Conservation (phyloP, 2,329 filamentous ascomycete species). For the Cercospora sojina region DNA sequence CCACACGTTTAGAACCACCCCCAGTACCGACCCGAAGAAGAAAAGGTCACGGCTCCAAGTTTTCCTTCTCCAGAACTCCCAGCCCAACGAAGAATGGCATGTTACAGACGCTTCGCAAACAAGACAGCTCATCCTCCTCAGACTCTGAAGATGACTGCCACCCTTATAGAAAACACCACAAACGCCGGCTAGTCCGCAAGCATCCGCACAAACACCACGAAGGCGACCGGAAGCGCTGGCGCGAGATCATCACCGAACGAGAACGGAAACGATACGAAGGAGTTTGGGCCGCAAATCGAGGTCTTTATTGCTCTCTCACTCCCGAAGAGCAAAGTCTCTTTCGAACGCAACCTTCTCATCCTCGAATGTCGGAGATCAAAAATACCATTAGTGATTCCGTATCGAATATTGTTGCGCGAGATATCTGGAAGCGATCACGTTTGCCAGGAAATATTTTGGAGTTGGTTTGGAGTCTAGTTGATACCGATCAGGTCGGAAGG, state of each 20-base stretch:
- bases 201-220: slow-evolving; percentile 74
- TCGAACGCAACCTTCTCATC: slow-evolving; percentile 8
- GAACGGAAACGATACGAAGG: slow-evolving; percentile 82
- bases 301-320: slow-evolving; percentile 45
- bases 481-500: slow-evolving; percentile 54
- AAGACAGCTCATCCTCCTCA: slow-evolving; percentile 37
- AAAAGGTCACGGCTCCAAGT: slow-evolving; percentile 22
- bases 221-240: slow-evolving; percentile 70
- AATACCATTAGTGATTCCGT: slow-evolving; percentile 46
- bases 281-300: slow-evolving; percentile 79
- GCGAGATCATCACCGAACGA: slow-evolving; percentile 67
- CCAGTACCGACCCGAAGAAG: slow-evolving; percentile 36
- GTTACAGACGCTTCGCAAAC: slow-evolving; percentile 65
- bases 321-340: slow-evolving; percentile 23
- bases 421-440: slow-evolving; percentile 72
- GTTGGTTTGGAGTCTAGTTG: slow-evolving; percentile 76
- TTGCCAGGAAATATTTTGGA: slow-evolving; percentile 67
- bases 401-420: slow-evolving; percentile 65
- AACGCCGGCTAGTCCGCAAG: slow-evolving; percentile 57
- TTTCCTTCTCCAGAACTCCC: slow-evolving; percentile 43
- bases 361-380: slow-evolving; percentile 14
- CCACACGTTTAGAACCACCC: slow-evolving; percentile 45
- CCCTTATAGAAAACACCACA: slow-evolving; percentile 52
- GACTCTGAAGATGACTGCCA: slow-evolving; percentile 49
- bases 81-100: slow-evolving; percentile 53